These are phyloP conservation scores for Aureobasidium sp. DNA, from an alignment of 2,329 filamentous ascomycete genomes.

Conservation along the genomic window DNA sequence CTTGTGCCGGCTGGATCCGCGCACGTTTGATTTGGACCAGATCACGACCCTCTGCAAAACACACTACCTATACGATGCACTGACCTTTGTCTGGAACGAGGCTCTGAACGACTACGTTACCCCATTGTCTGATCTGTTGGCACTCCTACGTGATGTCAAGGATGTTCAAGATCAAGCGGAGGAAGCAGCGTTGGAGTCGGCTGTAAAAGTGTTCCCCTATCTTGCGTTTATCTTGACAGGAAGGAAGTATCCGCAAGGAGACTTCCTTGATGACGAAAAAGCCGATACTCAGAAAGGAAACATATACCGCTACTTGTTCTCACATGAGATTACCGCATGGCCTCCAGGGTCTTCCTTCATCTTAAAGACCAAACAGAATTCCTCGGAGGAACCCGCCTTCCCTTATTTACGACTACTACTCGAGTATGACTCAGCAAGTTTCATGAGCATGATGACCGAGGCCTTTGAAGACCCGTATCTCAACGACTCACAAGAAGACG, in stretches of 20 bases:
- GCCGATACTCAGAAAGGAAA: constrained; percentile 74
- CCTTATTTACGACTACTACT: constrained; percentile 79
- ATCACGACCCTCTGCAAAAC: constrained; percentile 86
- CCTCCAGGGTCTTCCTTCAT: constrained; percentile 41
- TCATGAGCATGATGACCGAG: constrained; percentile 92
- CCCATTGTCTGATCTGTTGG: constrained; percentile 74
- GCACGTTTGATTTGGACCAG: constrained; percentile 89
- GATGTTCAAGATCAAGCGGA: constrained; percentile 57
- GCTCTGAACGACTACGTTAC: constrained; percentile 85
- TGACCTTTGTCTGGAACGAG: constrained; percentile 96
- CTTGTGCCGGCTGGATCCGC: constrained; percentile 85
- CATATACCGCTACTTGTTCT: constrained; percentile 90
- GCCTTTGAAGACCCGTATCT: constrained; percentile 93
- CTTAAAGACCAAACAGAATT: constrained; percentile 40
- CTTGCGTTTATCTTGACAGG: constrained; percentile 86
- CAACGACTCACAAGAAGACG: constrained; percentile 65
- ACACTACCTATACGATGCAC: constrained; percentile 85
- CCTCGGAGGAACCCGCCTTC: constrained; percentile 64
- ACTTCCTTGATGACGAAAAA: constrained; percentile 63
- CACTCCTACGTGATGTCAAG: constrained; percentile 51
- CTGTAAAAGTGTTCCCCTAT: constrained; percentile 89
- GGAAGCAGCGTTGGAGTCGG: constrained; percentile 41
- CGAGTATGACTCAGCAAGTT: constrained; percentile 82
- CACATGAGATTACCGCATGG: constrained; percentile 70
- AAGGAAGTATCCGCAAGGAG: constrained; percentile 82